A percentile compares a stretch with the other conserved stretches of the same genome.
Conservation (phyloP, 768 basidiomycete species). For the Leccinum truebloodii region DNA sequence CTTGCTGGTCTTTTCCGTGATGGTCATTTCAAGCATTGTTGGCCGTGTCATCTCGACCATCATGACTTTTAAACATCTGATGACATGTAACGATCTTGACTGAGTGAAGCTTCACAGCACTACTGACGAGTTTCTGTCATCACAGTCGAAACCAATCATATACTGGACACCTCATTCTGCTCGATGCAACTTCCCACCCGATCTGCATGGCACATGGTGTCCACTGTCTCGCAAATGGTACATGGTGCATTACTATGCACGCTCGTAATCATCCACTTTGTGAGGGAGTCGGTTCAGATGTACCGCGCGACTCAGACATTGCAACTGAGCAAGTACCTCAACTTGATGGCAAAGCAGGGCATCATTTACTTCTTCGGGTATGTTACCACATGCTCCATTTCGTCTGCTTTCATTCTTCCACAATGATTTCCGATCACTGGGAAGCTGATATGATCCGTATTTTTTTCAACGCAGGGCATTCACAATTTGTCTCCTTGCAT, state of each 20-base stretch:
- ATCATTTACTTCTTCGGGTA: background rate
- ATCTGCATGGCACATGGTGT: background rate
- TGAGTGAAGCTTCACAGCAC: background rate
- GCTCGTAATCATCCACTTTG: background rate
- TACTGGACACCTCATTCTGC: background rate
- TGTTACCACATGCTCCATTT: background rate
- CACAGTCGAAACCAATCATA: background rate
- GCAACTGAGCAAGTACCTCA: background rate
- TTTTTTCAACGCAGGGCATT: background rate
- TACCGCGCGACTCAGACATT: background rate
- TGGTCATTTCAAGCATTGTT: background rate
- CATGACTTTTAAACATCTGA: background rate
- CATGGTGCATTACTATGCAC: background rate
- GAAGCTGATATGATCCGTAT: background rate
- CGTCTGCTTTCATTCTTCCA: too few species aligned
- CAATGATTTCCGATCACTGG: background rate
- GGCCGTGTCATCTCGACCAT: background rate
- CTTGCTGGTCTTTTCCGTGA: background rate
- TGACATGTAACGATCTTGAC: background rate
- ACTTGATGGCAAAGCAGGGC: background rate
- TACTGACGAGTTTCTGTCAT: background rate
- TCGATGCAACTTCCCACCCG: background rate
- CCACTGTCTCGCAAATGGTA: background rate
- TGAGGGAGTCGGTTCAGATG: background rate
- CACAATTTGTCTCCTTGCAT: background rate